Percentiles rank a stretch among this genome's conserved stretches.
Conservation (phyloP, 805 yeast species). For the Naumovozyma dairenensis region DNA sequence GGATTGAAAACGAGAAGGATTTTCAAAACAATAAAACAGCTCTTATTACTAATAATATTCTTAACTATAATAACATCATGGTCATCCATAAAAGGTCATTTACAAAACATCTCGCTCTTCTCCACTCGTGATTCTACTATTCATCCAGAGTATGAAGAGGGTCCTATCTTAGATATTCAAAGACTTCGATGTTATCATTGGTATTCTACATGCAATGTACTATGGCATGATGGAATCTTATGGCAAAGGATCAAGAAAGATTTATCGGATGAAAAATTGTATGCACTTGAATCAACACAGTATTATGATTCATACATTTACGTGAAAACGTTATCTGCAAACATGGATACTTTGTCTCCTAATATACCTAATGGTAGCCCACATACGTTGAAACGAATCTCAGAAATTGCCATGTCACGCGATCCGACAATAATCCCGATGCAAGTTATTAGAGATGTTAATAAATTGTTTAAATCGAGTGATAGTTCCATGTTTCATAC, state of each 20-base stretch:
- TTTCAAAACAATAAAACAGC: background rate
- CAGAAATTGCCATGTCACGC: conserved; percentile 37
- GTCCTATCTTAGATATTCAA: conserved; percentile 25
- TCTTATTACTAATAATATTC: background rate
- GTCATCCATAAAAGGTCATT: background rate
- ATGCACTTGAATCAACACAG: conserved; percentile 7
- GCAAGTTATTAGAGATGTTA: conserved; percentile 27
- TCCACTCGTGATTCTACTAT: background rate
- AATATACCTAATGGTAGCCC: too few relatives aligned
- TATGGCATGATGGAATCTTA: conserved; percentile 10
- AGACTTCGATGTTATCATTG: conserved; percentile 25
- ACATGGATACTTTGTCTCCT: conserved; percentile 7
- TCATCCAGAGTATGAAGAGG: conserved; percentile 26
- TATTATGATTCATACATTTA: conserved; percentile 22
- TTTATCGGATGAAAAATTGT: conserved; percentile 16
- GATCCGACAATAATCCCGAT: conserved; percentile 31
- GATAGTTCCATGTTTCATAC: conserved; percentile 21
- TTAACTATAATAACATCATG: background rate
- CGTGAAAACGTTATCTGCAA: conserved; percentile 14
- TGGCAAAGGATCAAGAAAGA: conserved; percentile 22
- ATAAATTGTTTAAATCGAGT: conserved; percentile 22
- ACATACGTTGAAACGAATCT: conserved; percentile 33
- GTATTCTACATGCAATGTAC: conserved; percentile 22
- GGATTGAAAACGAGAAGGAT: background rate
- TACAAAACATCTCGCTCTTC: background rate